Conservation (phyloP, 305 asterid genomes). For the Stenogyne calaminthoides region DNA sequence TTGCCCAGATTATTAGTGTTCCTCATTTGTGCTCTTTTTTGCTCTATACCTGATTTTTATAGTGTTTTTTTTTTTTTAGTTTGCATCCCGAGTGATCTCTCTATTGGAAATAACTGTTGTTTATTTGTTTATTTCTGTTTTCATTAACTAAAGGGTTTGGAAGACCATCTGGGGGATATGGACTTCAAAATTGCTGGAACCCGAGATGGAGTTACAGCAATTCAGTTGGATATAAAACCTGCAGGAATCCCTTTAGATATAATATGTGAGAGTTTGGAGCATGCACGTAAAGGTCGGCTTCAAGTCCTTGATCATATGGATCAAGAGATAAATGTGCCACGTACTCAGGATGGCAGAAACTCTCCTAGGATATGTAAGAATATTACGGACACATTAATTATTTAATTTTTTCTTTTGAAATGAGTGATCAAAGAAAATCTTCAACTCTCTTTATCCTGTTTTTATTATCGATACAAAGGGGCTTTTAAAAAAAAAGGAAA, state of each 20-base stretch:
- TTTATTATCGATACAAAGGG: not conserved
- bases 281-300: conserved; percentile 77
- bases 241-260: conserved; percentile 97
- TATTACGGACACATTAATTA: conserved; percentile 7
- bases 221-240: conserved; percentile 97
- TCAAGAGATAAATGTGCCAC: conserved; percentile 76
- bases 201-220: conserved; percentile 85
- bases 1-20: not conserved
- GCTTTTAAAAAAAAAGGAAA: not conserved
- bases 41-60: not conserved
- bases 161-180: conserved; percentile 99
- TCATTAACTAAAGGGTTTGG: conserved; percentile 69
- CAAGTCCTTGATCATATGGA: conserved; percentile 95
- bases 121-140: conserved; percentile 13
- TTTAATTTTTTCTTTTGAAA: conserved; percentile 3
- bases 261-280: conserved; percentile 77
- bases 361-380: conserved; percentile 73
- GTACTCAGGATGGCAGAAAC: conserved; percentile 68
- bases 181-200: conserved; percentile 99
- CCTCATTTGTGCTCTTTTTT: not conserved
- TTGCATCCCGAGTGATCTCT: conserved; percentile 11
- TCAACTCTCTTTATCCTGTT: conserved; percentile 6
- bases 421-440: conserved; percentile 11
- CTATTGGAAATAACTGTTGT: not conserved
- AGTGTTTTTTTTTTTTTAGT: not conserved